Evolutionary conservation across 2,329 filamentous ascomycete species (phyloP), one percentile per base, ranked within the genome.

Genomic region (Arthrobotrys sinensis): DNA sequence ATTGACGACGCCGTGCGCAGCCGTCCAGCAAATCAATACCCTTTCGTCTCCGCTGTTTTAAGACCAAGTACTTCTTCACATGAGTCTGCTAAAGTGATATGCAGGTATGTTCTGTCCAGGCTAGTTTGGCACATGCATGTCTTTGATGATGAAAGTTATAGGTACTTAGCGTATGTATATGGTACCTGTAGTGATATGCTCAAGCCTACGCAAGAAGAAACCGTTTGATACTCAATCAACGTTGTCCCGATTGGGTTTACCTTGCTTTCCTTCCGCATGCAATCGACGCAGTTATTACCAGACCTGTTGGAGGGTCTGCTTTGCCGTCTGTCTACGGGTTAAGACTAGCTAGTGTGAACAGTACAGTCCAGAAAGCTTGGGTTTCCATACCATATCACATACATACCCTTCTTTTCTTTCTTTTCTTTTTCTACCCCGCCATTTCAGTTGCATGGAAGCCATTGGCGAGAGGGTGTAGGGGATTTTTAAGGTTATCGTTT

Each of bases 361-460:
- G 55, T n/a, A n/a, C n/a, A n/a, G 53, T 28, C 66, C 66, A 63
- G 65, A 75, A 69, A 66, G 73, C 73, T 77, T 77, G 73, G 60
- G 63, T 60, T 43, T 34, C 52, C 32, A 34, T 57, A 36, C 52
- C 24, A 57, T 57, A 57, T 60, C 55, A 40, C 34, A 21, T 43
- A 40, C 34, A 21, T 43, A 60, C 55, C 16, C 16, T 21, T 24
- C 52, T 55, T 68, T 40, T 40, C 43, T 68, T 52, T 64, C 7
- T 69, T 34, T 53, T 48, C 24, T 43, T 67, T 63, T 63, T 67
- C 52, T 72, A 72, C 75, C 75, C 75, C 75, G 75, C 75, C 75
- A 78, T 78, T 67, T 72, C 21, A 34, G 52, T 21, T 69, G 65
- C 50, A 50, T 65, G 45, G 62, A 46, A 48, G 10, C 19, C 40